Conservation (phyloP, 768 basidiomycete genomes). For the Cyclocybe aegerita region DNA sequence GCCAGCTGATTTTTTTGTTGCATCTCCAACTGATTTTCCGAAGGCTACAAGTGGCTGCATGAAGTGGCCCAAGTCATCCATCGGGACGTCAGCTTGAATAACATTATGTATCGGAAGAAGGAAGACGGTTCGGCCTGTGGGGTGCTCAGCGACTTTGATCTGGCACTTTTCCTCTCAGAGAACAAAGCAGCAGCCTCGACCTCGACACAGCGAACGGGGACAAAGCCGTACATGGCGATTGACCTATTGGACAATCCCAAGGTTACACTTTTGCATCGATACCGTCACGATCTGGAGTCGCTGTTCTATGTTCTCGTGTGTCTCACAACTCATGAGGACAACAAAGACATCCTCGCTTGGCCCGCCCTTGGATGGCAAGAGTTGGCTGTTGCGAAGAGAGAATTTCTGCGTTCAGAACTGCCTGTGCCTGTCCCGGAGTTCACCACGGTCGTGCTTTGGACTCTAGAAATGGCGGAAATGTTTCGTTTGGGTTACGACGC, state of each 20-base stretch:
- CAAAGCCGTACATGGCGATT: constrained; percentile 15
- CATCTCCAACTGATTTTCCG: not conserved
- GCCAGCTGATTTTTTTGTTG: not conserved
- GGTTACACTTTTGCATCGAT: not conserved
- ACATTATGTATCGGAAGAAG: constrained; percentile 18
- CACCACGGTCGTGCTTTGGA: not conserved
- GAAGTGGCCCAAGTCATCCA: constrained; percentile 16
- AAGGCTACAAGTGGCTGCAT: constrained; percentile 10
- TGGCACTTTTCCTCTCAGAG: not conserved
- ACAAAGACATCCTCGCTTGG: not conserved
- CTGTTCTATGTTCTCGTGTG: constrained; percentile 9
- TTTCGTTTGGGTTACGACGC: not conserved
- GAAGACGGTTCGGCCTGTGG: constrained; percentile 6
- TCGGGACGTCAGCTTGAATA: constrained; percentile 20
- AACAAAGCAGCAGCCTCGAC: too few relatives aligned
- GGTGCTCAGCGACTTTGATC: constrained; percentile 18
- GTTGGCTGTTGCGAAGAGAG: not conserved
- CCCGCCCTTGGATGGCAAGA: not conserved
- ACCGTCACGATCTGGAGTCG: constrained; percentile 14
- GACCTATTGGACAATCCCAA: constrained; percentile 14
- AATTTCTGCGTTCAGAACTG: not conserved
- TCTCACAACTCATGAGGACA: not conserved
- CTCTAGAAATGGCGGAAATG: not conserved
- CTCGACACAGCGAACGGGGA: constrained; percentile 17
- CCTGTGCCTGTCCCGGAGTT: not conserved